Conservation (phyloP, 164 flowering plant species). For the Akebia trifoliata region DNA sequence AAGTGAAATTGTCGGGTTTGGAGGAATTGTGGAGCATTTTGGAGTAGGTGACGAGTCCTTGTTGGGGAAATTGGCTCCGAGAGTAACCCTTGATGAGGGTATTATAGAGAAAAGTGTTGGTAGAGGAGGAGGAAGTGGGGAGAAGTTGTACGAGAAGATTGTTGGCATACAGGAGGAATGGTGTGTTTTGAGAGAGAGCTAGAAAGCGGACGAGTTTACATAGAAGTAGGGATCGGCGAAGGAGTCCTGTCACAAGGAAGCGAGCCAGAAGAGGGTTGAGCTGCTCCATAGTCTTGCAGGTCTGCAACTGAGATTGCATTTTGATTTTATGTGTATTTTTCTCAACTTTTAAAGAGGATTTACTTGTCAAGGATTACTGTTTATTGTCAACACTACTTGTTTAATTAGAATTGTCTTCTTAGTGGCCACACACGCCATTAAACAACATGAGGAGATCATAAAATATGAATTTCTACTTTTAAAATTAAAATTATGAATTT, state of each 20-base stretch:
- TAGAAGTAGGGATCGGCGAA: constrained; percentile 10
- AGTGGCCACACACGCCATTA: not conserved
- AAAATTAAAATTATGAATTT: no score
- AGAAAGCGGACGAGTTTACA: constrained; percentile 21
- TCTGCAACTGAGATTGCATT: no score
- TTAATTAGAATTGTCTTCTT: no score
- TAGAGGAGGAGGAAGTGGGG: not conserved
- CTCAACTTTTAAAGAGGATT: not conserved
- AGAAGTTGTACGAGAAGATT: constrained; percentile 15
- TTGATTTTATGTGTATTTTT: not conserved
- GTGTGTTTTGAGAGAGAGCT: constrained; percentile 8
- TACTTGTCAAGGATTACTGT: not conserved
- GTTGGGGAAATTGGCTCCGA: constrained; percentile 5
- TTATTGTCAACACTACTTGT: not conserved
- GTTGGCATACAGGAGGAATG: constrained; percentile 18
- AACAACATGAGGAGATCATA: no score
- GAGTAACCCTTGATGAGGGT: constrained; percentile 19
- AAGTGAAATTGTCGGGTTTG: constrained; percentile 23
- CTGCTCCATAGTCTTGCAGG: constrained; percentile 12
- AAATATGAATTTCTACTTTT: no score
- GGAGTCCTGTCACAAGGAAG: constrained; percentile 15
- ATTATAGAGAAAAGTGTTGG: constrained; percentile 21
- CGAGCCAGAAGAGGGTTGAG: constrained; percentile 20
- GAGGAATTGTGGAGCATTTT: constrained; percentile 14
- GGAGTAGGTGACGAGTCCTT: constrained; percentile 12